These are phyloP conservation scores for Irpex sp. DNA, from an alignment of 1,284 basidiomycete species.

Conservation along the genomic window DNA sequence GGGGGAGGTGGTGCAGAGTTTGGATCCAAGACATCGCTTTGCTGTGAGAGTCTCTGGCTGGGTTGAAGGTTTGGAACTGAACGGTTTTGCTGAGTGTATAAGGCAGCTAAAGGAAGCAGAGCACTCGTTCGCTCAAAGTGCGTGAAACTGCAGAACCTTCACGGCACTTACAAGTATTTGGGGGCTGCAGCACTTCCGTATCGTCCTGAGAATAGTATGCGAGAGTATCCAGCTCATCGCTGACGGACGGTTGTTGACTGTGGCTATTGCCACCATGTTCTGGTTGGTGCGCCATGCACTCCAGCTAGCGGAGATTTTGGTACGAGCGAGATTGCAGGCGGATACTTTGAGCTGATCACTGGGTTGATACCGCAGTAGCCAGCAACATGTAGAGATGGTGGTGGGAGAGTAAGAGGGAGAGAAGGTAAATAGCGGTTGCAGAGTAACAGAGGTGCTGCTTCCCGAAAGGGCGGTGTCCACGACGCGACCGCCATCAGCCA, in stretches of 20 bases:
- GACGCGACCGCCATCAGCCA: neutral
- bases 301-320: neutral
- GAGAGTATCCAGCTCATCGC: constrained; percentile 10
- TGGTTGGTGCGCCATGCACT: neutral
- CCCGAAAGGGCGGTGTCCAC: neutral
- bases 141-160: neutral
- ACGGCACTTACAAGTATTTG: constrained; percentile 11
- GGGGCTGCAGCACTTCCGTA: constrained; percentile 4
- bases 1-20: constrained; percentile 30
- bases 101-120: constrained; percentile 1
- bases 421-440: neutral
- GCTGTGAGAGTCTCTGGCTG: constrained; percentile 30
- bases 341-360: neutral
- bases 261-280: neutral
- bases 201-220: constrained; percentile 13
- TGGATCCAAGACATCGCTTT: constrained; percentile 14
- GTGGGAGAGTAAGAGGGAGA: neutral
- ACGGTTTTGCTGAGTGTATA: constrained; percentile 31
- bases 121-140: neutral
- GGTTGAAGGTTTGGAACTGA: constrained; percentile 37
- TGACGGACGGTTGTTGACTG: neutral
- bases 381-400: neutral
- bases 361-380: neutral
- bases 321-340: neutral
- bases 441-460: neutral